phyloP scores from a whole-genome alignment of 2,329 filamentous ascomycete genomes.

The Fusarium falciforme region DNA sequence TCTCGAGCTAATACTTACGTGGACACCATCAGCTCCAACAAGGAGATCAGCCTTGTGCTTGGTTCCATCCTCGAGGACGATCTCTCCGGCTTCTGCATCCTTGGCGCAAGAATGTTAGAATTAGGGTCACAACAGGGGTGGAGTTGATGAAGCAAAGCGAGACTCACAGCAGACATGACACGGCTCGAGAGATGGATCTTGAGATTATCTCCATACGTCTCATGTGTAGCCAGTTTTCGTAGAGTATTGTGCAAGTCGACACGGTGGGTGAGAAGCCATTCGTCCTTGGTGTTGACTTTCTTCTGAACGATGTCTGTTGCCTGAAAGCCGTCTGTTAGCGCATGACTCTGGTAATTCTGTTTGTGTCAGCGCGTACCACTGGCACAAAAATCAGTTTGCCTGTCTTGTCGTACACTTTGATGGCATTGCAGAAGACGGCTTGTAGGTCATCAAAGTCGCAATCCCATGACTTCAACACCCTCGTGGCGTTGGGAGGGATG shows the following conservation, averaged over 20 bases:
- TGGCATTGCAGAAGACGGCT: conserved; percentile 10
- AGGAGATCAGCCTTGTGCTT: neutral
- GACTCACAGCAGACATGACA: neutral
- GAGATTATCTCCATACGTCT: neutral
- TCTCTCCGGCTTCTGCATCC: conserved; percentile 5
- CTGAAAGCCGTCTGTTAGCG: neutral
- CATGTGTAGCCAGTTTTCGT: neutral
- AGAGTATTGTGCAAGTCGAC: conserved; percentile 8
- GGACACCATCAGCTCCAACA: conserved; percentile 8
- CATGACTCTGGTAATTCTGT: too few species aligned
- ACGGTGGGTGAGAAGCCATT: conserved; percentile 3
- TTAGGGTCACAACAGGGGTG: neutral
- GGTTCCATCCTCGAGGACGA: neutral
- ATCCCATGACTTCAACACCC: conserved; percentile 5
- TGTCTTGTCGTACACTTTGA: conserved; percentile 9
- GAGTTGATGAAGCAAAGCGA: neutral
- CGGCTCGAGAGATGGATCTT: neutral
- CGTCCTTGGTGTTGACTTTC: neutral
- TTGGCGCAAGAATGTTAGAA: neutral
- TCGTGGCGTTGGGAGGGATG: conserved; percentile 10
- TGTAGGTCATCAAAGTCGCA: conserved; percentile 5
- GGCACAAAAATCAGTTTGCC: neutral
- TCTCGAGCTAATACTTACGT: neutral
- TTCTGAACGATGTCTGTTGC: neutral
- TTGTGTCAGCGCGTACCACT: neutral